Evolutionary conservation across 805 yeast species (phyloP).

Genomic region (Kuraishia cidri): DNA sequence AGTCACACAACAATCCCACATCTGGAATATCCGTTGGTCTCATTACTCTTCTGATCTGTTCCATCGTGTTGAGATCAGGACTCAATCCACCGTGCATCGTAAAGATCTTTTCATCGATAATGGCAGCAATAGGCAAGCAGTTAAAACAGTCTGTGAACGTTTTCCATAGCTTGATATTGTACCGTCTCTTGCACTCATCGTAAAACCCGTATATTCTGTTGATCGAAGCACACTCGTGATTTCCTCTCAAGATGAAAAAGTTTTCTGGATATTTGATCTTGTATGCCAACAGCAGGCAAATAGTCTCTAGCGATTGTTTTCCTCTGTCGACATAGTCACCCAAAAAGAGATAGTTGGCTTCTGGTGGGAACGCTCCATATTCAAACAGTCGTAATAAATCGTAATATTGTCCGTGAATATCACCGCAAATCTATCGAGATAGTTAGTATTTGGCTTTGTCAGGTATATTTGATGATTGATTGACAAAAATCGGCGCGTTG

Average conservation of each 20-base stretch:
- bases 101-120: slow-evolving; percentile 94
- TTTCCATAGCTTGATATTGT: slow-evolving; percentile 97
- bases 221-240: slow-evolving; percentile 97
- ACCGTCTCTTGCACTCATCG: slow-evolving; percentile 97
- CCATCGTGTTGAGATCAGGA: slow-evolving; percentile 97
- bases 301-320: slow-evolving; percentile 93
- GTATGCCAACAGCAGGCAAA: slow-evolving; percentile 88
- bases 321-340: slow-evolving; percentile 99
- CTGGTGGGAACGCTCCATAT: slow-evolving; percentile 99
- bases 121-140: slow-evolving; percentile 97
- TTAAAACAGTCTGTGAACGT: slow-evolving; percentile 98
- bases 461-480: neutral
- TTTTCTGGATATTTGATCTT: slow-evolving; percentile 98
- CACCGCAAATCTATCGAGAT: slow-evolving; percentile 68
- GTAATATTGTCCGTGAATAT: slow-evolving; percentile 97
- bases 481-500: too few species aligned
- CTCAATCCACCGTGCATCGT: slow-evolving; percentile 99
- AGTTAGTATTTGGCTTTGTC: neutral
- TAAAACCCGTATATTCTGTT: slow-evolving; percentile 97
- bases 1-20: slow-evolving; percentile 91
- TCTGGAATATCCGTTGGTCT: slow-evolving; percentile 99
- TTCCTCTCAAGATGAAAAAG: slow-evolving; percentile 93
- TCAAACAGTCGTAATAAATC: slow-evolving; percentile 92
- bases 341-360: slow-evolving; percentile 88
- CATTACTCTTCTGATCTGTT: slow-evolving; percentile 97